Conservation (phyloP, 371 early-diverging fungal genomes). For the Funneliformis caledonium region DNA sequence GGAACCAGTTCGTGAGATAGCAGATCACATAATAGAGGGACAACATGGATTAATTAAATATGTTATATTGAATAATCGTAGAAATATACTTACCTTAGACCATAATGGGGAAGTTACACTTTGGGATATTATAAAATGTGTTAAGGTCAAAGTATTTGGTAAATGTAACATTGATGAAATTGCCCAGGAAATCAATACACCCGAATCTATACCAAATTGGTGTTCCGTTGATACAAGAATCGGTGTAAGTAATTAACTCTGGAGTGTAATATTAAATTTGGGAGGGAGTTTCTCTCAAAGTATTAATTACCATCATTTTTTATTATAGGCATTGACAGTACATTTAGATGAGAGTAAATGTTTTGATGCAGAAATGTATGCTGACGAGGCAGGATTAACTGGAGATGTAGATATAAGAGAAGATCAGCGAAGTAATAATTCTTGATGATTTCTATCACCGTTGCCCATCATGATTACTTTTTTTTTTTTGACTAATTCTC, state of each 20-base stretch:
- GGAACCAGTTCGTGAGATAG: constrained; percentile 49
- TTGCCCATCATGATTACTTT: not conserved
- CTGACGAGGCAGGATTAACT: constrained; percentile 65
- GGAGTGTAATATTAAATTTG: not conserved
- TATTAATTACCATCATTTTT: not conserved
- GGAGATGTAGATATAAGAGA: constrained; percentile 60
- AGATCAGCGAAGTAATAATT: constrained; percentile 69
- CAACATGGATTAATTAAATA: constrained; percentile 70
- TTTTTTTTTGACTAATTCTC: not conserved
- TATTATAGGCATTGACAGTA: constrained; percentile 70
- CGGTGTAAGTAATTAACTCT: constrained; percentile 59
- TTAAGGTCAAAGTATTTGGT: constrained; percentile 61
- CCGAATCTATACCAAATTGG: constrained; percentile 89
- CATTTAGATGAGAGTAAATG: constrained; percentile 81
- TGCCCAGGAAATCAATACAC: constrained; percentile 67
- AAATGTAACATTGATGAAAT: constrained; percentile 63
- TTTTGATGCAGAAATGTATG: constrained; percentile 86
- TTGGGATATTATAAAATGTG: constrained; percentile 89
- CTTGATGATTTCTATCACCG: not conserved
- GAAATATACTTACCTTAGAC: constrained; percentile 87
- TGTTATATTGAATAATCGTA: constrained; percentile 78
- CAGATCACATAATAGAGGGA: constrained; percentile 54
- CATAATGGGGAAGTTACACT: constrained; percentile 78
- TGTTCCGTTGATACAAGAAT: constrained; percentile 89
- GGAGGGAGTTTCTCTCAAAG: not conserved